phyloP scores from a whole-genome alignment of 2,329 filamentous ascomycete species.

The Penicillium hordei region DNA sequence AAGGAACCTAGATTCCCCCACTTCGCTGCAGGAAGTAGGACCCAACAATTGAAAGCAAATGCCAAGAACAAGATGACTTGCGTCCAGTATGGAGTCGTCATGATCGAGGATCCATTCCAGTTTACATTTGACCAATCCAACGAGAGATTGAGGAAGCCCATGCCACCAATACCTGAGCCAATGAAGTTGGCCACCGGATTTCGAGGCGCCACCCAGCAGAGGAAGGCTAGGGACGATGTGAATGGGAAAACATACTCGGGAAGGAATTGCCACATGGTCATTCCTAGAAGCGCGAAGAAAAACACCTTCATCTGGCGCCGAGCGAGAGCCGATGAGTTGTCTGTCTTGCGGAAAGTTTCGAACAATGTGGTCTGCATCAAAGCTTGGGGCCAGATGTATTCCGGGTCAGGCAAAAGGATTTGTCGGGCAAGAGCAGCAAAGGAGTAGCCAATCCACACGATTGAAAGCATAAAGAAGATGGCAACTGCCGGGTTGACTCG shows the following conservation, averaged over 20 bases:
- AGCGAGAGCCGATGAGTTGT: constrained; percentile 51
- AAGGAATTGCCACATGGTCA: constrained; percentile 62
- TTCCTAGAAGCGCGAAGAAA: constrained; percentile 53
- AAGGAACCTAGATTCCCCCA: constrained; percentile 56
- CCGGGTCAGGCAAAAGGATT: constrained; percentile 59
- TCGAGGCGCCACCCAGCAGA: constrained; percentile 63
- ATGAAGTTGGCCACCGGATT: constrained; percentile 61
- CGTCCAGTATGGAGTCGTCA: constrained; percentile 60
- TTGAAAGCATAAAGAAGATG: constrained; percentile 61
- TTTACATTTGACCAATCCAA: constrained; percentile 63
- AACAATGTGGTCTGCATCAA: constrained; percentile 60
- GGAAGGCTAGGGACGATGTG: constrained; percentile 59
- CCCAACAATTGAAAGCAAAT: constrained; percentile 58
- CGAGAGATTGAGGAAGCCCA: constrained; percentile 61
- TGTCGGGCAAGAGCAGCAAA: constrained; percentile 60
- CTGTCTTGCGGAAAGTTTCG: constrained; percentile 52
- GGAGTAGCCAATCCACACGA: constrained; percentile 59
- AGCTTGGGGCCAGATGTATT: constrained; percentile 56
- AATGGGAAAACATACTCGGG: constrained; percentile 63
- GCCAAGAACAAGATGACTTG: constrained; percentile 59
- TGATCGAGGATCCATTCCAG: constrained; percentile 49
- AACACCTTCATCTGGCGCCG: constrained; percentile 59
- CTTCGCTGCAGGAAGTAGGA: constrained; percentile 59
- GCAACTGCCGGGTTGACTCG: constrained; percentile 54
- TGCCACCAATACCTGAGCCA: constrained; percentile 60